Evolutionary conservation across 2,329 filamentous ascomycete genomes (phyloP), one percentile per base, ranked within the genome.

Genomic region (Aspergillus thermomutatus): DNA sequence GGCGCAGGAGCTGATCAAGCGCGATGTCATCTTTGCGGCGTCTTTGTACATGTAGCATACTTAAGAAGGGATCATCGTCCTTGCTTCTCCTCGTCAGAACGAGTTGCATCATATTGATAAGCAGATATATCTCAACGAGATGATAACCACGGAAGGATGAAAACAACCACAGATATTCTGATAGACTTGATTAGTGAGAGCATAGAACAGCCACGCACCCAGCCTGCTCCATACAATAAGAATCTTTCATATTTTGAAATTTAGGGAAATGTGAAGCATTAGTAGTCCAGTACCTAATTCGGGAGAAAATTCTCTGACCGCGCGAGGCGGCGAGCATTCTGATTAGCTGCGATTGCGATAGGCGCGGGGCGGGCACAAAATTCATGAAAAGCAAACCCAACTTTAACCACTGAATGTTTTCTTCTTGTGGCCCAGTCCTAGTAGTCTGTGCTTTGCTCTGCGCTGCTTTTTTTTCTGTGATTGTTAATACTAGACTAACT

Each of bases 1-100:
- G 61, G 95, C 93, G 64, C 93, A 97, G 82, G 94, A 99, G 80
- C 84, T 97, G 83, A 99, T 99, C 72, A 95, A 96, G 82, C 81
- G 94, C 69, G 94, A 97, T 73, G 94, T 96, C 53, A 95, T 91
- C 23, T 92, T 92, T 19, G 91, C 92, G 41, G 91, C 92, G 14
- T 91, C 88, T 72, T 75, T 96, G 69, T 96, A 95, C 70, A 92
- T 95, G 89, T 95, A 57, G 52, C 26, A n/a, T 37, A 11, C 41
- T 23, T 10, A 21, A 41, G 17, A 17, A 19, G 17, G n/a, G 37
- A 41, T 41, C 37, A 41, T 41, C 37, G 37, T 45, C 21, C 8
- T 21, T 23, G 3, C 41, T 14, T 45, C 41, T 21, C 14, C 14
- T 17, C 31, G 17, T 34, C 17, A 37, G 14, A 37, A 37, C 31